Evolutionary conservation across 2,329 filamentous ascomycete species (phyloP).

Genomic region (Epichloe glyceriae): DNA sequence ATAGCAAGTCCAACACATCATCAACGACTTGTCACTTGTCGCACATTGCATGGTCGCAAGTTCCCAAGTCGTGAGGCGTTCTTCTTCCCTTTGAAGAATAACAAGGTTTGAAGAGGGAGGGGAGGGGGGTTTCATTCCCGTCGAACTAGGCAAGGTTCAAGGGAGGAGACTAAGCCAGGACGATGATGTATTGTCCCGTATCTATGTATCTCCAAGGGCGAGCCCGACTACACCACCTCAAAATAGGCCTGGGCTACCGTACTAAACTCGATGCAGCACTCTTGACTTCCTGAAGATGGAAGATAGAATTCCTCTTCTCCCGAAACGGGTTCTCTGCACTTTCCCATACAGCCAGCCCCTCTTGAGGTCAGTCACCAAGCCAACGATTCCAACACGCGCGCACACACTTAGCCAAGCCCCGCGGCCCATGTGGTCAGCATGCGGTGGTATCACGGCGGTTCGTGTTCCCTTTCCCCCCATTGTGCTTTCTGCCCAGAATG

Average conservation of each 20-base stretch:
- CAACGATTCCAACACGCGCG: too few relatives aligned
- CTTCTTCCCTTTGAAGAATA: background rate
- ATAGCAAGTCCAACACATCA: conserved; percentile 11
- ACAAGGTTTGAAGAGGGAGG: background rate
- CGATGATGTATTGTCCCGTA: too few relatives aligned
- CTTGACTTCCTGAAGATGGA: background rate
- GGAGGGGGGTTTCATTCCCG: background rate
- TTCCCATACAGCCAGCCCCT: background rate
- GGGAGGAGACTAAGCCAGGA: background rate
- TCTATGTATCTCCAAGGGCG: too few relatives aligned
- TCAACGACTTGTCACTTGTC: background rate
- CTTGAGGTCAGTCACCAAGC: too few relatives aligned
- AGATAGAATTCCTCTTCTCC: background rate
- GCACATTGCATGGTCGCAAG: too few relatives aligned
- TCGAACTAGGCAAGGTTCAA: background rate
- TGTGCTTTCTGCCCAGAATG: background rate
- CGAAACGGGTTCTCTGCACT: background rate
- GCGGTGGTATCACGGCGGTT: background rate
- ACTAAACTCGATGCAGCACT: background rate
- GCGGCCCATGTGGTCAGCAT: background rate
- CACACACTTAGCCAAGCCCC: background rate
- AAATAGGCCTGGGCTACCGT: background rate
- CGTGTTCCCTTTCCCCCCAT: background rate
- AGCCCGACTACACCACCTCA: background rate
- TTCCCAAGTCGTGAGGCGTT: background rate